Evolutionary conservation across 257 asterid species (phyloP), one percentile per base, ranked within the genome.

Genomic region (Nyctanthes arbortristis): DNA sequence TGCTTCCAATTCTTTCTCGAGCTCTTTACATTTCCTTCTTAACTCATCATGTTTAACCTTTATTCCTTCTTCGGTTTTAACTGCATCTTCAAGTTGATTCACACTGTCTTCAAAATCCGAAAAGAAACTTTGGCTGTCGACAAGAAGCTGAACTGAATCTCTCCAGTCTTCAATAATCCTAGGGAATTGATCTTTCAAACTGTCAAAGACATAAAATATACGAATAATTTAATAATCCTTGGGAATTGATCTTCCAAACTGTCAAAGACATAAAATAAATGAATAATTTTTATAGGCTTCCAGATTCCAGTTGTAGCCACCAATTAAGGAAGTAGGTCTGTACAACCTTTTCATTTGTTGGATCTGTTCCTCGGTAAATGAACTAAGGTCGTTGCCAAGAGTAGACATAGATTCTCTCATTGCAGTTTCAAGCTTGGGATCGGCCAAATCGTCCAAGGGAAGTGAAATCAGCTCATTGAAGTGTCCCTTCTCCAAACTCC

Each of bases 281-380:
- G n/a, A 16, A n/a, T 43, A 16, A 43, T 4, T n/a, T n/a, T 5
- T n/a, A n/a, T n/a, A n/a, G n/a, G n/a, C n/a, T n/a, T n/a, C n/a
- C n/a, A n/a, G n/a, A n/a, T n/a, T n/a, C n/a, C n/a, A n/a, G n/a
- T n/a, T n/a, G n/a, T n/a, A n/a, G 54, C n/a, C 54, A n/a, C n/a
- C 3, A 14, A n/a, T n/a, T 32, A 3, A 32, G 4, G 35, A 32
- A n/a, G 22, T 45, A 45, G 5, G 16, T 45, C 25, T 14, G n/a
- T 45, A 45, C 24, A n/a, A 45, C 55, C 55, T 45, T n/a, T 45
- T 7, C 9, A 45, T 45, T 45, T 45, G 55, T 45, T 45, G 9
- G 25, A 45, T n/a, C 55, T 45, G 25, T n/a, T 45, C 55, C 55
- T 45, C 55, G 55, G 55, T 14, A 45, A 45, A 45, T n/a, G 55